A percentile compares a stretch with the other conserved stretches of the same genome.
phyloP scores from a whole-genome alignment of 495 filamentous ascomycete genomes.

The Xylaria longipes region DNA sequence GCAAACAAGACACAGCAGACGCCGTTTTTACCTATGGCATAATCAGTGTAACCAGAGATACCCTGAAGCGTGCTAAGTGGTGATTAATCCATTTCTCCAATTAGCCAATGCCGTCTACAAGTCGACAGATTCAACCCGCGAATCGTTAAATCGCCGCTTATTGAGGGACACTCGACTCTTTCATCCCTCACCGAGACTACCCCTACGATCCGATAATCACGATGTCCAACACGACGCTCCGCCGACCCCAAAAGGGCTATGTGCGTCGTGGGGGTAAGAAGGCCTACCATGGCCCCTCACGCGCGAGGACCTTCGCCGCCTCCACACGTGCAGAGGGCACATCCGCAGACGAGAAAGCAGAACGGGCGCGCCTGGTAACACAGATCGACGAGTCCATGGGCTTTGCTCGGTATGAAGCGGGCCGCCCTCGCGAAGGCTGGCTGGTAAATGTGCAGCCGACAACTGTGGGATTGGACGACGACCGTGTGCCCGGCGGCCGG shows the following conservation, averaged over 20 bases:
- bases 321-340: conserved; percentile 81
- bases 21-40: neutral
- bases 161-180: conserved; percentile 17
- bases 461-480: conserved; percentile 71
- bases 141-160: conserved; percentile 21
- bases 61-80: neutral
- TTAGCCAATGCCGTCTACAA: conserved; percentile 29
- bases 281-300: conserved; percentile 59
- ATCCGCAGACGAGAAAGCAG: conserved; percentile 82
- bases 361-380: conserved; percentile 82
- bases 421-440: conserved; percentile 87
- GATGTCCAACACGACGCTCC: conserved; percentile 58
- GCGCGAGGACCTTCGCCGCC: conserved; percentile 76
- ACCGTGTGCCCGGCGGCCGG: conserved; percentile 75
- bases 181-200: neutral
- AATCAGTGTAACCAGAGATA: conserved; percentile 1
- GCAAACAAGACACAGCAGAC: neutral
- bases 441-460: conserved; percentile 94
- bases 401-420: conserved; percentile 90
- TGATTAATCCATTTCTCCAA: neutral
- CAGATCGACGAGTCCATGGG: conserved; percentile 94
- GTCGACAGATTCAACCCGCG: neutral
- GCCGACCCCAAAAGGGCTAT: conserved; percentile 59
- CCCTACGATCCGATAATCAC: conserved; percentile 9
- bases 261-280: conserved; percentile 56